A percentile compares a stretch with the other conserved stretches of the same genome.
These are phyloP conservation scores for Orbilia blumenaviensis DNA, from an alignment of 2,329 filamentous ascomycete species.

Conservation along the genomic window DNA sequence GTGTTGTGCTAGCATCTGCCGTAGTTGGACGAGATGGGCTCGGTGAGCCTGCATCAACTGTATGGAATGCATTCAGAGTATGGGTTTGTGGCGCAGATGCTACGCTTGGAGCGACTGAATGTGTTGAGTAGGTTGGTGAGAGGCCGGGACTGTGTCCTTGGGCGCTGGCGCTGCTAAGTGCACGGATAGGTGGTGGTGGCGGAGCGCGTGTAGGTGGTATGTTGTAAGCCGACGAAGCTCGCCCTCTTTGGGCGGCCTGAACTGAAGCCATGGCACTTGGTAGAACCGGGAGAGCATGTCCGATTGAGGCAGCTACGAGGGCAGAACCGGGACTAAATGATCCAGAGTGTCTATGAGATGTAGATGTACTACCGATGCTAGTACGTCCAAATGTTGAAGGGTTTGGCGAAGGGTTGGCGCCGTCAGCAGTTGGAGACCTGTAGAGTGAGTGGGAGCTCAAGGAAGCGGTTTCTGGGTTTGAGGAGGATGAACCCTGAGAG, in stretches of 20 bases:
- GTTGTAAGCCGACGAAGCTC: constrained; percentile 40
- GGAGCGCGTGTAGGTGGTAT: constrained; percentile 43
- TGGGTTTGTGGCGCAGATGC: constrained; percentile 16
- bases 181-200: constrained; percentile 44
- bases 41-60: constrained; percentile 41
- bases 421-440: constrained; percentile 37
- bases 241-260: constrained; percentile 33
- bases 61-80: constrained; percentile 31
- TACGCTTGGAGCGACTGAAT: constrained; percentile 22
- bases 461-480: constrained; percentile 41
- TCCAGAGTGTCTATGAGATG: constrained; percentile 44
- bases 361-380: constrained; percentile 30
- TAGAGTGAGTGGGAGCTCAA: constrained; percentile 44
- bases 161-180: constrained; percentile 37
- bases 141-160: constrained; percentile 22
- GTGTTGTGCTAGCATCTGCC: constrained; percentile 8
- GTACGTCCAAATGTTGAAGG: constrained; percentile 39
- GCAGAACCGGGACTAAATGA: constrained; percentile 46
- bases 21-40: constrained; percentile 44
- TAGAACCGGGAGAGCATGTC: constrained; percentile 43
- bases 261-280: constrained; percentile 32
- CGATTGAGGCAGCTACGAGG: constrained; percentile 37
- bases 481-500: constrained; percentile 59
- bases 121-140: constrained; percentile 41
- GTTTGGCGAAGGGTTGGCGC: constrained; percentile 25